Conservation (phyloP, 352 stramenopile genomes). For the Synura sp. region DNA sequence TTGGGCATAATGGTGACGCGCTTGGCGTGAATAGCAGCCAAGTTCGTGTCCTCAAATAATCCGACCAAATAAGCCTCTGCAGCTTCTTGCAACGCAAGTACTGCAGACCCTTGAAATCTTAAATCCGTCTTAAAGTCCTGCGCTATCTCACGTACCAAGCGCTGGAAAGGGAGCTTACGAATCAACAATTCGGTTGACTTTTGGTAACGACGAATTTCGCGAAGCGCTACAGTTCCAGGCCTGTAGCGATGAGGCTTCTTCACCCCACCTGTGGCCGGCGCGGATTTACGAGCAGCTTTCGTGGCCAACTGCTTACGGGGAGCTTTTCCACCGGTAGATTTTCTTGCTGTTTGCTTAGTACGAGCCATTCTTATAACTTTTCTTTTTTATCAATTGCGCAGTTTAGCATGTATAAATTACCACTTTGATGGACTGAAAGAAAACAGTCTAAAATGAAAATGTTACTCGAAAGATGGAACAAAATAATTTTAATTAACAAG, state of each 20-base stretch:
- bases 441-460: too few species aligned
- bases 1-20: constrained; percentile 95
- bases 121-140: constrained; percentile 94
- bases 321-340: constrained; percentile 87
- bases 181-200: constrained; percentile 86
- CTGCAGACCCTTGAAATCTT: constrained; percentile 87
- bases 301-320: constrained; percentile 84
- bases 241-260: constrained; percentile 82
- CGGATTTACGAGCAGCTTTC: constrained; percentile 83
- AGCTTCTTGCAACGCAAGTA: constrained; percentile 81
- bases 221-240: constrained; percentile 75
- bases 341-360: constrained; percentile 91
- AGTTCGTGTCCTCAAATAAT: constrained; percentile 91
- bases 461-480: too few species aligned
- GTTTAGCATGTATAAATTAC: too few species aligned
- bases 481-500: too few species aligned
- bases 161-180: constrained; percentile 77
- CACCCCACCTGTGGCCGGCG: constrained; percentile 79
- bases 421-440: too few species aligned
- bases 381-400: too few species aligned
- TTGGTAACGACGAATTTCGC: constrained; percentile 85
- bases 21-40: constrained; percentile 91
- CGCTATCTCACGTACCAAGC: constrained; percentile 83
- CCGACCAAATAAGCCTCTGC: constrained; percentile 87
- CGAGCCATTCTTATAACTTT: constrained; percentile 72